Percentiles rank a stretch among this genome's conserved stretches.
These are phyloP conservation scores for Leccinum imitatum DNA, from an alignment of 768 basidiomycete genomes.

Conservation along the genomic window DNA sequence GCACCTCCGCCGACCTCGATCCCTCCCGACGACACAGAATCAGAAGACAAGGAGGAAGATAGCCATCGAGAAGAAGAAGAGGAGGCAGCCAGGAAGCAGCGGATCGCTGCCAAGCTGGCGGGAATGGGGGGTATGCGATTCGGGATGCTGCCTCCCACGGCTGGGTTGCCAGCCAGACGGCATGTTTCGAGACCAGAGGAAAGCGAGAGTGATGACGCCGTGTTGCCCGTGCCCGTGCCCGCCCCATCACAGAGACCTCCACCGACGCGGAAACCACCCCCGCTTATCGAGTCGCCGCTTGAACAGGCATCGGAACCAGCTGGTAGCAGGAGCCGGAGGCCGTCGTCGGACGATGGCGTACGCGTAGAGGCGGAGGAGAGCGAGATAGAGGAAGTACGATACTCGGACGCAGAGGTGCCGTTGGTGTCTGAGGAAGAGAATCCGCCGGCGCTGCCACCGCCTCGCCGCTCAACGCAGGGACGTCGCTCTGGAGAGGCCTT, in stretches of 20 bases:
- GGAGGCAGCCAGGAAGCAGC: constrained; percentile 52
- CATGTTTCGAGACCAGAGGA: constrained; percentile 25
- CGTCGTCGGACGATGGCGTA: too few species aligned
- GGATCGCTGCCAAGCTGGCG: constrained; percentile 54
- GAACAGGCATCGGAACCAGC: too few species aligned
- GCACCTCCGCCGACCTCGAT: constrained; percentile 38
- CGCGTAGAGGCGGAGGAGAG: too few species aligned
- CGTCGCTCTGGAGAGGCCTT: constrained; percentile 33
- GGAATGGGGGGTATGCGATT: constrained; percentile 59
- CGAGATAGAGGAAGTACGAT: too few species aligned
- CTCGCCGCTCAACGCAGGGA: constrained; percentile 36
- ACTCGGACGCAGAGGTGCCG: too few species aligned
- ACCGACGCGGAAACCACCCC: constrained; percentile 34
- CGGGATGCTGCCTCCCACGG: constrained; percentile 47
- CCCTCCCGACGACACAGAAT: constrained; percentile 25
- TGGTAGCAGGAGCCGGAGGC: too few species aligned
- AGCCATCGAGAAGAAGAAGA: constrained; percentile 42
- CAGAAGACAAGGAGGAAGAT: constrained; percentile 18
- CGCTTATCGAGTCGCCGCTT: constrained; percentile 7
- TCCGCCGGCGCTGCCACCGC: constrained; percentile 55
- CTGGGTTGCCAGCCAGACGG: constrained; percentile 21
- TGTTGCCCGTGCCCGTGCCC: constrained; percentile 31
- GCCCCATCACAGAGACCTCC: constrained; percentile 33
- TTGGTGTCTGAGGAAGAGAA: constrained; percentile 22
- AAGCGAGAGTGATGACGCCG: constrained; percentile 28